Evolutionary conservation across 352 stramenopile species (phyloP), one percentile per base, ranked within the genome.

Genomic region (Globisporangium spiculum): DNA sequence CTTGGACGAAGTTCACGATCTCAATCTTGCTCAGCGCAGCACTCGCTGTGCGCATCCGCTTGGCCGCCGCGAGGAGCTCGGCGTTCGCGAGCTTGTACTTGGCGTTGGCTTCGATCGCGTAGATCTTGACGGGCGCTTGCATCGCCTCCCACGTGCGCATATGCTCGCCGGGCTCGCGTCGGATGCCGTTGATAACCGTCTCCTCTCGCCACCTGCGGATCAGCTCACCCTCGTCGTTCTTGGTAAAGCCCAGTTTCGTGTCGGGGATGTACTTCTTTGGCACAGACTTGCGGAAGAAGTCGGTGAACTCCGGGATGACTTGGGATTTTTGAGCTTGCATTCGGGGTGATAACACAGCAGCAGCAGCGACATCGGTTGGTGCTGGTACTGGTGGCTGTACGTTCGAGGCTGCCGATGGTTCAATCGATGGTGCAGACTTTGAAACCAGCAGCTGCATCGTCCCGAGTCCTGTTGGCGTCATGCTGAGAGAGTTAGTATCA

Each of bases 81-180:
- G 55, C 26, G 20, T 80, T 75, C 1, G 75, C 75, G 4, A 79
- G 69, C 4, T 55, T 57, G 52, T 91, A 89, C 63, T 86, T 91
- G 4, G 75, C 60, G 55, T 91, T 90, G 2, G 65, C 69, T 61
- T 89, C 81, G 54, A 91, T 91, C 24, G 79, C 76, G 59, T 89
- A 90, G 41, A 77, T 83, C 56, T 80, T 88, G 22, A 89, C 76
- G 0, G 79, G 80, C 1, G 79, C 80, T 36, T 85, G 75, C 74
- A 88, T 84, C 0, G 80, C 84, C 60, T 92, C 81, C 80, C 81
- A 92, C 60, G 81, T 89, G 24, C 83, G 74, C 73, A 87, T 87
- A 0, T 18, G 75, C 1, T 88, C 71, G 4, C 77, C 76, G 3
- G 34, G 48, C 3, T 32, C n/a, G 20, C 81, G 78, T 16, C 70